Percentiles rank a stretch among this genome's conserved stretches.
Conservation (phyloP, 225 moss, liverwort and hornwort species). For the Marchantia paleacea region DNA sequence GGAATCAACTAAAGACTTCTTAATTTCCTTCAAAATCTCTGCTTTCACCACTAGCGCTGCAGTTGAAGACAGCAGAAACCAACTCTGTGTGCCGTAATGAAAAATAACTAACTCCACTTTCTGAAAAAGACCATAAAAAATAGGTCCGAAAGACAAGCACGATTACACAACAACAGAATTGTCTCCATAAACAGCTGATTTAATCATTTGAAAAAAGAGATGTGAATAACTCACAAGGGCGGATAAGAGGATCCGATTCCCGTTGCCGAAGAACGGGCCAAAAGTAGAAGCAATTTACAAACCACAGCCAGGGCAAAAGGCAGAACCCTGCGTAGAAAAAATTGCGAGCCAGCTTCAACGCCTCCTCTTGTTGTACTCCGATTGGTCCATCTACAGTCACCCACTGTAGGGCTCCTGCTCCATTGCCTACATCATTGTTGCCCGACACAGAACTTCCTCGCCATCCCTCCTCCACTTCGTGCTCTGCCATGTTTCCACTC, state of each 20-base stretch:
- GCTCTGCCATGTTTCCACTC: slow-evolving; percentile 5
- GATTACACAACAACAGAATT: neutral
- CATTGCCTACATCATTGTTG: neutral
- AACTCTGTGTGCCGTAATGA: neutral
- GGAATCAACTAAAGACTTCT: neutral
- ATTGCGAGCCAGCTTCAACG: slow-evolving; percentile 52
- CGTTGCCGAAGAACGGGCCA: slow-evolving; percentile 69
- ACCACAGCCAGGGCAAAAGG: slow-evolving; percentile 82
- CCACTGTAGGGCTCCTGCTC: slow-evolving; percentile 40
- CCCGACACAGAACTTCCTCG: slow-evolving; percentile 1
- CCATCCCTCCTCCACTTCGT: slow-evolving; percentile 16
- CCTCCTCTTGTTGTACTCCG: slow-evolving; percentile 77
- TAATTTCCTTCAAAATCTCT: neutral
- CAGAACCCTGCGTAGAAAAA: slow-evolving; percentile 57
- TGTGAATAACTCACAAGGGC: slow-evolving; percentile 42
- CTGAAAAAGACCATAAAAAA: neutral
- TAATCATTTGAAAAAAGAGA: neutral
- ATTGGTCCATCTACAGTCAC: slow-evolving; percentile 71
- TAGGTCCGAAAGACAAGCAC: neutral
- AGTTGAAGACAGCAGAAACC: neutral
- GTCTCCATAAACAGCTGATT: too few relatives aligned
- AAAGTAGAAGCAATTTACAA: slow-evolving; percentile 85
- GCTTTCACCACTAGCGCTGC: neutral
- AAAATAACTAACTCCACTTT: neutral
- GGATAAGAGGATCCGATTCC: slow-evolving; percentile 54